Percentiles rank a stretch among this genome's conserved stretches.
These are phyloP conservation scores for Clohesyomyces aquaticus DNA, from an alignment of 495 filamentous ascomycete species.

Conservation along the genomic window DNA sequence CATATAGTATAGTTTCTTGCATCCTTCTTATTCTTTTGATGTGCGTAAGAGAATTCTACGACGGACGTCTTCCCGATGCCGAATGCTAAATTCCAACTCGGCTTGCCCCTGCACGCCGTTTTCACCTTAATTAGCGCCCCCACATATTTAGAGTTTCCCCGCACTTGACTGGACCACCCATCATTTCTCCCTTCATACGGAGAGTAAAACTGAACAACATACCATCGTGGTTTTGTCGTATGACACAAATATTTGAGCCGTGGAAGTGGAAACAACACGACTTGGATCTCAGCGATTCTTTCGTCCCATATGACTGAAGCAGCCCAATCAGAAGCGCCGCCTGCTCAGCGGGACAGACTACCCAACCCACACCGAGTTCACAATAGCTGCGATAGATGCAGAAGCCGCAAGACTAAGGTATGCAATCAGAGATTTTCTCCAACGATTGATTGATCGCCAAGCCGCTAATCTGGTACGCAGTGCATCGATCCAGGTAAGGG, in stretches of 20 bases:
- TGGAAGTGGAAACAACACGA: background rate
- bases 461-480: conserved; percentile 19
- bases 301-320: conserved; percentile 15
- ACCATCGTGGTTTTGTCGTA: conserved; percentile 8
- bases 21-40: too few species aligned
- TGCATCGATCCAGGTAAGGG: conserved; percentile 36
- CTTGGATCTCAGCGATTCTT: background rate
- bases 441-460: conserved; percentile 1
- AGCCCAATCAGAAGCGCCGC: conserved; percentile 1
- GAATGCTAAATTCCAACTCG: background rate
- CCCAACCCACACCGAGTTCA: conserved; percentile 26
- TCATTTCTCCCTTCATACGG: conserved; percentile 3
- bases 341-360: conserved; percentile 13
- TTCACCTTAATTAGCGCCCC: conserved; percentile 21
- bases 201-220: conserved; percentile 8
- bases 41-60: too few species aligned
- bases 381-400: conserved; percentile 34
- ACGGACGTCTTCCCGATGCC: background rate
- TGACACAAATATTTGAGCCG: conserved; percentile 9
- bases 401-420: conserved; percentile 36
- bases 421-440: too few species aligned
- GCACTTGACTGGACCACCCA: conserved; percentile 7
- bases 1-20: too few species aligned
- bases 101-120: conserved; percentile 4
- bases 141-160: conserved; percentile 23